phyloP scores from a whole-genome alignment of 2,329 filamentous ascomycete genomes.

The Botrytis aclada region DNA sequence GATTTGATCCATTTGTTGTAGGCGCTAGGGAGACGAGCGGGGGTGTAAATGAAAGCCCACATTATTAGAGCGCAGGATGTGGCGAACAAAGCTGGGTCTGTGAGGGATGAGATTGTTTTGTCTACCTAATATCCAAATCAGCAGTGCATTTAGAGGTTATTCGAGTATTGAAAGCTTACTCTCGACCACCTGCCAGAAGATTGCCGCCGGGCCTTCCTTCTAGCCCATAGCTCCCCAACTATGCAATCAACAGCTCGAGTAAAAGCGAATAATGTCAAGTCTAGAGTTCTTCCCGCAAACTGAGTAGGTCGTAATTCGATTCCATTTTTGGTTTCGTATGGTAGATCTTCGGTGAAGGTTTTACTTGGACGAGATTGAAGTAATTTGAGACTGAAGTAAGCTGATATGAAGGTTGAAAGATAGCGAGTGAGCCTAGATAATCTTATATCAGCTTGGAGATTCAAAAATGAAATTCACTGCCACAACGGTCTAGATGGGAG shows the following conservation, averaged over 20 bases:
- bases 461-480: neutral
- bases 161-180: neutral
- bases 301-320: constrained; percentile 34
- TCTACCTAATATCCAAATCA: constrained; percentile 31
- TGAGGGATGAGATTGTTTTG: constrained; percentile 42
- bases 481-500: neutral
- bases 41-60: constrained; percentile 85
- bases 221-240: constrained; percentile 63
- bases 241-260: constrained; percentile 71
- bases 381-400: constrained; percentile 55
- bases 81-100: constrained; percentile 71
- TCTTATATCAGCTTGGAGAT: neutral
- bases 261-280: constrained; percentile 75
- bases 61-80: constrained; percentile 72
- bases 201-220: constrained; percentile 45
- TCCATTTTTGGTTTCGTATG: constrained; percentile 33
- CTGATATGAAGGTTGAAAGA: constrained; percentile 56
- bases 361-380: constrained; percentile 54
- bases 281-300: constrained; percentile 69
- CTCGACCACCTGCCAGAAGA: constrained; percentile 47
- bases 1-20: constrained; percentile 82
- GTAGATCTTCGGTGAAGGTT: constrained; percentile 42
- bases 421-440: constrained; percentile 51
- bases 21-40: constrained; percentile 64
- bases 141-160: neutral